phyloP scores from a whole-genome alignment of 257 asterid genomes.

The Hygrophila difformis region DNA sequence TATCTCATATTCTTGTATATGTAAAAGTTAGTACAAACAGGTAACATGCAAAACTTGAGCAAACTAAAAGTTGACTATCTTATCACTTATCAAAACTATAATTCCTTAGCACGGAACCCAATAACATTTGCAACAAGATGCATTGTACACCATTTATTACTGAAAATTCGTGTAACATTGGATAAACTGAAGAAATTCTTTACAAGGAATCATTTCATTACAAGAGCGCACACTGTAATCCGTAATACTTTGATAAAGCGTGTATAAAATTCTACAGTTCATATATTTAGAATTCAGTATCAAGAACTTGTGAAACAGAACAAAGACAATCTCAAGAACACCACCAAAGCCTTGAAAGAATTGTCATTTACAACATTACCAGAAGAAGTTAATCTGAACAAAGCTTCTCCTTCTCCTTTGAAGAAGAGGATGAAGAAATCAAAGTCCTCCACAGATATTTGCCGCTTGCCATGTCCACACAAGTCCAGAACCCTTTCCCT shows the following conservation, averaged over 20 bases:
- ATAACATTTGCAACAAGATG: too few relatives aligned
- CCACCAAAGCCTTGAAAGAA: slow-evolving; percentile 9
- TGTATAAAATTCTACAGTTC: slow-evolving; percentile 12
- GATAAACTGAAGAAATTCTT: slow-evolving; percentile 16
- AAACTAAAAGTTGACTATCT: too few relatives aligned
- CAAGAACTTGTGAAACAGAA: slow-evolving; percentile 14
- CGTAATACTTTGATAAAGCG: slow-evolving; percentile 1
- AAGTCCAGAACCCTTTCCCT: slow-evolving; percentile 65
- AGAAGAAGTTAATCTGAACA: slow-evolving; percentile 25
- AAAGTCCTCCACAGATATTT: slow-evolving; percentile 79
- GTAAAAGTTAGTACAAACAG: too few relatives aligned
- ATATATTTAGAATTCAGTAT: slow-evolving; percentile 2
- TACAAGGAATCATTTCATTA: slow-evolving; percentile 17
- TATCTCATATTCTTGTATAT: too few relatives aligned
- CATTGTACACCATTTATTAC: too few relatives aligned
- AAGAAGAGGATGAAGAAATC: slow-evolving; percentile 33
- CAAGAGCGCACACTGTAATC: slow-evolving; percentile 10
- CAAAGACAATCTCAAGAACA: slow-evolving; percentile 14
- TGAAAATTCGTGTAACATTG: slow-evolving; percentile 11
- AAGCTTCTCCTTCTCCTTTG: slow-evolving; percentile 29
- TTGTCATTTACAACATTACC: slow-evolving; percentile 18
- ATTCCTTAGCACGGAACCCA: too few relatives aligned
- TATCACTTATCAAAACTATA: too few relatives aligned
- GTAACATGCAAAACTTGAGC: too few relatives aligned
- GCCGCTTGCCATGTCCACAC: slow-evolving; percentile 92